Evolutionary conservation across 331 rosid genomes (phyloP).

Genomic region (Spiraea crenata): DNA sequence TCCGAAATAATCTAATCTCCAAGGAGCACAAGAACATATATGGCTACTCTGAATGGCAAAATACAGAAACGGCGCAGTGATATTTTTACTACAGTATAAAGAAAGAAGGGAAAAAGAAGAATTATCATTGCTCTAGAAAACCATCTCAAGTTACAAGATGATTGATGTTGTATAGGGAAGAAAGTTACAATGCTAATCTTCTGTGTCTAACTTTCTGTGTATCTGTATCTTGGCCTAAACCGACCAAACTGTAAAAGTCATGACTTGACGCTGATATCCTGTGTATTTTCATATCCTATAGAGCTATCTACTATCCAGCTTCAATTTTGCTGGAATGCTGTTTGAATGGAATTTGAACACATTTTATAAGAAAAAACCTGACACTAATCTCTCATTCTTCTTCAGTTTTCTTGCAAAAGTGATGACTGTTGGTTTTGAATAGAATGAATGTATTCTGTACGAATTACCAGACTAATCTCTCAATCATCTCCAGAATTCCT

Average conservation of each 20-base stretch:
- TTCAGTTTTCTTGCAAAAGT: neutral
- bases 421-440: neutral
- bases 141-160: slow-evolving; percentile 16
- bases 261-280: no score
- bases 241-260: no score
- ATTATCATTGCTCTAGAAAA: neutral
- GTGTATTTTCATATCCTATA: neutral
- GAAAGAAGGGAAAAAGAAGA: neutral
- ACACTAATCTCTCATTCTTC: neutral
- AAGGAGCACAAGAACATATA: neutral
- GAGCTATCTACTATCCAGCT: neutral
- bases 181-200: neutral
- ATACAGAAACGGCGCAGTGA: neutral
- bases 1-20: neutral
- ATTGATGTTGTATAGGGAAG: neutral
- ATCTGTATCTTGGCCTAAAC: no score
- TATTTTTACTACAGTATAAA: neutral
- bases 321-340: neutral
- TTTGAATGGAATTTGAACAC: neutral
- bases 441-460: neutral
- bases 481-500: slow-evolving; percentile 2
- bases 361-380: neutral
- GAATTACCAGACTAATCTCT: neutral
- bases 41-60: neutral
- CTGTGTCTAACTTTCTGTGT: no score